Conservation (phyloP, 805 yeast genomes). For the Candida oleophila region DNA sequence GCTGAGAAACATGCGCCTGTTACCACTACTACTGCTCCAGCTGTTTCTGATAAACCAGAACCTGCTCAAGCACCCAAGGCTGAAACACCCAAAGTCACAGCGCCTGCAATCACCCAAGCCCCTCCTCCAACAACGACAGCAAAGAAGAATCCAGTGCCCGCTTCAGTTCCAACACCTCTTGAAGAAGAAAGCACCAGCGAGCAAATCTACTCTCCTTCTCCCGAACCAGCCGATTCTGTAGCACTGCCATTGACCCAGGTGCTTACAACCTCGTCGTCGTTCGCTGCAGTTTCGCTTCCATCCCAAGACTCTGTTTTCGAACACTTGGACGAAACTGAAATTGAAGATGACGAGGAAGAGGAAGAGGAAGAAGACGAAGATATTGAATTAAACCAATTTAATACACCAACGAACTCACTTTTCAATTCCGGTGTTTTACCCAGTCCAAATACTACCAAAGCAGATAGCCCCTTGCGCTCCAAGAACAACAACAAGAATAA, state of each 20-base stretch:
- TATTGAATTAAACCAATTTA: constrained; percentile 16
- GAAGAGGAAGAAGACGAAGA: constrained; percentile 8
- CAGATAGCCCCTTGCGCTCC: neutral
- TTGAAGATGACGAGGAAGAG: constrained; percentile 7
- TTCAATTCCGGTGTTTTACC: constrained; percentile 12
- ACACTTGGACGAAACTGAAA: constrained; percentile 8
- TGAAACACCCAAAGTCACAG: neutral
- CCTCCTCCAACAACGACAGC: constrained; percentile 9
- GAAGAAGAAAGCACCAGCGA: constrained; percentile 5
- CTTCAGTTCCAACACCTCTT: constrained; percentile 11
- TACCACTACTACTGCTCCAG: neutral
- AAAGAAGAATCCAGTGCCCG: constrained; percentile 11
- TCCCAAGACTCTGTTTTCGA: constrained; percentile 18
- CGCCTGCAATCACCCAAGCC: neutral
- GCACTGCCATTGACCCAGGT: constrained; percentile 19
- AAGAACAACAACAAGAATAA: neutral
- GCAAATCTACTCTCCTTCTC: constrained; percentile 1
- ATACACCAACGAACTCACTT: constrained; percentile 25
- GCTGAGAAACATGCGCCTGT: neutral
- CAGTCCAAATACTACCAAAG: constrained; percentile 3
- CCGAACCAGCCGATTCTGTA: constrained; percentile 1
- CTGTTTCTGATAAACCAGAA: neutral
- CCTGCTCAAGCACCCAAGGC: neutral
- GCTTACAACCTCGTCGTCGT: constrained; percentile 31
- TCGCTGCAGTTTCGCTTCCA: constrained; percentile 36